Evolutionary conservation across 768 basidiomycete genomes (phyloP), one percentile per base, ranked within the genome.

Genomic region (Kwoniella newhampshirensis): DNA sequence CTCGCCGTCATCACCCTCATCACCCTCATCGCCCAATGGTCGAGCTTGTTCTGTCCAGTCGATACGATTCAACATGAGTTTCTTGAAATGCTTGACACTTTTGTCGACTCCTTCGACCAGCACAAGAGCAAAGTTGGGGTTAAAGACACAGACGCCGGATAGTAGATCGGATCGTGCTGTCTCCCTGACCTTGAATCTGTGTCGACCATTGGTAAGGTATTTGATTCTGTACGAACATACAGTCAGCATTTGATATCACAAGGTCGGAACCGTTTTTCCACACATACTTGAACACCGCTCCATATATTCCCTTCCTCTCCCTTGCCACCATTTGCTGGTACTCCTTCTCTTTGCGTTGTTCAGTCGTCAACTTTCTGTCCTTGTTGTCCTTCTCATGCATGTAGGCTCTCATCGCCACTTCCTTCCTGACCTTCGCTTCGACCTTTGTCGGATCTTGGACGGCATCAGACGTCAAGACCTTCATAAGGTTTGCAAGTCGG

Each of bases 361-460:
- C 96, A 59, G 89, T 87, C 0, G 87, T 93, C 28, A 99, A 82
- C 77, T 94, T 92, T 43, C 93, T 85, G 73, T 90, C 89, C 4
- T 85, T 80, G 66, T 99, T 99, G 83, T 87, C 89, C 81, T 91
- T 89, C 73, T 96, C 90, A 74, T 99, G 96, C 7, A 80, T 82
- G 63, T 91, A 86, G 69, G 87, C 87, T 61, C 96, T 83, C 80
- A 86, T 87, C 0, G 89, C 88, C 26, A 98, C 94, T 75, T 99
- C 96, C 30, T 89, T 82, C 43, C 91, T 82, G 13, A 99, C 93
- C 28, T 90, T 87, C 4, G 94, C 94, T 75, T 99, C 96, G 2
- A 99, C 91, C 48, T 92, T 86, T 1, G 96, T 99, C 0, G 96
- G 96, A 74, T 98, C 96, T 82, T 91, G 89, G 23, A 99, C 87